Evolutionary conservation across 202 grass and related monocot genomes (phyloP).

Genomic region (Dendrocalamus latiflorus): DNA sequence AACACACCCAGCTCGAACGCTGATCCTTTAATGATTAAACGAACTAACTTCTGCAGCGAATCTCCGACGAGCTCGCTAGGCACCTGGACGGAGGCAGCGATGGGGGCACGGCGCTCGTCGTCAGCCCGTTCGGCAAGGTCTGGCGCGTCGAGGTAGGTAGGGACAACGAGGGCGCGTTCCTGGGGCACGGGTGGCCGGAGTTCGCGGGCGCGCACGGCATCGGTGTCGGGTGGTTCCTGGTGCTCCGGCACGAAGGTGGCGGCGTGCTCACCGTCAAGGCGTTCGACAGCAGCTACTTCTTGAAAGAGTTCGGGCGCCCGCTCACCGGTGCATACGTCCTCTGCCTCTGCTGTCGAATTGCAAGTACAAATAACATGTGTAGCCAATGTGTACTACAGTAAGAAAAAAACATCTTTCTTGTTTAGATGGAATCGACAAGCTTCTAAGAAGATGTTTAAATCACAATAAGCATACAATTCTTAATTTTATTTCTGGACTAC

Average conservation of each 20-base stretch:
- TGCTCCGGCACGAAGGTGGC: constrained; percentile 44
- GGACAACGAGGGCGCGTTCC: constrained; percentile 28
- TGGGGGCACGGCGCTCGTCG: not conserved
- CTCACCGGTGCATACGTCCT: not conserved
- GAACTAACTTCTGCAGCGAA: not conserved
- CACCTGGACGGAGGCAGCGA: not conserved
- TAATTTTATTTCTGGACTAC: not conserved
- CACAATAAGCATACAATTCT: not conserved
- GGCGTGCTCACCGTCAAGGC: constrained; percentile 41
- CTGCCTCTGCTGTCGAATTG: not conserved
- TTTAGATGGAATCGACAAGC: not conserved
- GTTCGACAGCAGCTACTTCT: constrained; percentile 29
- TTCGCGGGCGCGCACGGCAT: constrained; percentile 34
- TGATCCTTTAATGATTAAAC: not conserved
- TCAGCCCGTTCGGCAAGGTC: constrained; percentile 31
- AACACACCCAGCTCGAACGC: not conserved
- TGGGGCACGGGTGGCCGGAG: constrained; percentile 39
- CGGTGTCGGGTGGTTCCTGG: constrained; percentile 21
- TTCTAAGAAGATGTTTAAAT: not conserved
- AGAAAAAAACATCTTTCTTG: not conserved
- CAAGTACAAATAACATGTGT: not conserved
- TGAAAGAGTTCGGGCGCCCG: constrained; percentile 10
- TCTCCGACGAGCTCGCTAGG: constrained; percentile 6
- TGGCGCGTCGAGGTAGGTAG: constrained; percentile 27
- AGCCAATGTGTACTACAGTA: not conserved